Evolutionary conservation across 345 rosid genomes (phyloP), one percentile per base, ranked within the genome.

Genomic region (Pugionium dolabratum): DNA sequence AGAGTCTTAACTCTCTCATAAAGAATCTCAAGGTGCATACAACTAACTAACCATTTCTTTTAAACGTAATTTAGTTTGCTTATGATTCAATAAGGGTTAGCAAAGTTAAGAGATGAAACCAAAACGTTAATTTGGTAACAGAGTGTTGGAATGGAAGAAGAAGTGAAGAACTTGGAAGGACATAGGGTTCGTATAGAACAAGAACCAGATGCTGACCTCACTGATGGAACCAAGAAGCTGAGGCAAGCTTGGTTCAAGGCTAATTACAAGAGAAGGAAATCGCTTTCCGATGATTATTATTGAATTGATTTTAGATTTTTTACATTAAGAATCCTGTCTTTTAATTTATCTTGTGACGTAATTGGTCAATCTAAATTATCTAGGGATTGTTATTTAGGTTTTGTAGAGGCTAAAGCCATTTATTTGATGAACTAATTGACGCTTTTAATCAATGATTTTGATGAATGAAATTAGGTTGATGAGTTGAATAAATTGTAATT

Each of bases 161-260:
- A 83, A 73, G 69, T 80, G 40, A 40, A 43, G 69, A 77, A 75
- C 62, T 60, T 83, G 53, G 86, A 83, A 64, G 80, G 82, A 43
- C 83, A 86, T 59, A 78, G 73, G 63, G 59, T 44, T 54, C 66
- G 82, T 25, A 56, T 86, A 1, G 83, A 79, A 50, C 43, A 61
- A 43, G 45, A 62, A 37, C 88, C 91, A 1, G 85, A 80, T 54
- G 34, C 69, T 50, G 85, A 83, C 40, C 77, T 86, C 8, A 60
- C 57, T 5, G 80, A 79, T n/a, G 79, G 75, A 62, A 79, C 86
- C 0, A 83, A 80, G 78, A 83, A 62, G 78, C 69, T 83, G 8
- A 77, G 91, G 54, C 91, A 86, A 72, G 85, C 81, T 44, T 82
- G 85, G 55, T 86, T 83, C 79, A 86, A 86, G 48, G 91, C 86